phyloP scores from a whole-genome alignment of 371 early-diverging fungal species.

The Neoconidiobolus thromboides region DNA sequence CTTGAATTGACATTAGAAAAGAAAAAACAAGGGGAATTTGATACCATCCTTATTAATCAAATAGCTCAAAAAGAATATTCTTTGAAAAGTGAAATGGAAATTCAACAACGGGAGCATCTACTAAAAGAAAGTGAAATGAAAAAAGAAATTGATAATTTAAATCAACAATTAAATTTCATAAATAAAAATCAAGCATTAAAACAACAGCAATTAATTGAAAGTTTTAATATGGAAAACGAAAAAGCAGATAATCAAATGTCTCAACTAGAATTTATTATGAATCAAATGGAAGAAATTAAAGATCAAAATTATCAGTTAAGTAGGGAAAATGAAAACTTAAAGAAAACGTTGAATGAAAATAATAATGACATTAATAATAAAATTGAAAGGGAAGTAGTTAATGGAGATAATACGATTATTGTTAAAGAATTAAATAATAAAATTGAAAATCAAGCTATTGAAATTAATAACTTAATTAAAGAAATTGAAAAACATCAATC shows the following conservation, averaged over 20 bases:
- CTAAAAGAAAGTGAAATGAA: conserved; percentile 16
- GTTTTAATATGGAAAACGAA: not conserved
- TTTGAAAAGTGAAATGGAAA: conserved; percentile 16
- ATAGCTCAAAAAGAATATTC: conserved; percentile 27
- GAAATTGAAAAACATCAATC: too few relatives aligned
- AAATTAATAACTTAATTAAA: too few relatives aligned
- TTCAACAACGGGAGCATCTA: conserved; percentile 15
- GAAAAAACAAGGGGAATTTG: not conserved
- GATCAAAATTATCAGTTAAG: not conserved
- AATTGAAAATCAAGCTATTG: too few relatives aligned
- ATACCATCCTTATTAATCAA: conserved; percentile 15
- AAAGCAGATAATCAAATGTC: not conserved
- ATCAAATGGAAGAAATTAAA: not conserved
- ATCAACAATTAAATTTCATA: not conserved
- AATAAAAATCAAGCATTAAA: not conserved
- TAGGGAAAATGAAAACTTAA: not conserved
- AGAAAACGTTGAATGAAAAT: not conserved
- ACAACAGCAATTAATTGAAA: not conserved
- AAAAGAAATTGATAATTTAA: conserved; percentile 11
- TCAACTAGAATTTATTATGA: conserved; percentile 1
- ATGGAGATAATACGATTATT: too few relatives aligned
- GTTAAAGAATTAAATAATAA: too few relatives aligned
- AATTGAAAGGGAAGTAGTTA: too few relatives aligned
- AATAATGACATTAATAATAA: not conserved
- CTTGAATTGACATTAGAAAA: conserved; percentile 6